Conservation (phyloP, 2,329 filamentous ascomycete species). For the Emergomyces orientalis region DNA sequence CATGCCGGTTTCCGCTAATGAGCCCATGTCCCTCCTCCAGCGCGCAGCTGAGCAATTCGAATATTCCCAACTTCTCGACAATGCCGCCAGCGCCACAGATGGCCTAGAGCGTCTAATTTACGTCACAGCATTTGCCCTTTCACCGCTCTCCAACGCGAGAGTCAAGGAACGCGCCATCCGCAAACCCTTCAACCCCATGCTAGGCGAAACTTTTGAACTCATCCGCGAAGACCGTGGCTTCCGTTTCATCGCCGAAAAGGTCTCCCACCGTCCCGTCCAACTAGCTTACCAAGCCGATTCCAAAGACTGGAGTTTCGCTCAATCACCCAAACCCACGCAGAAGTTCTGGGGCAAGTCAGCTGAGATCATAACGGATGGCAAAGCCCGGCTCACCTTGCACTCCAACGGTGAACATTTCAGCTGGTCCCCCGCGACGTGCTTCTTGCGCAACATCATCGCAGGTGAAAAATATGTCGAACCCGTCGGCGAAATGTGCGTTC, state of each 20-base stretch:
- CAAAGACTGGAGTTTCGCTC: slow-evolving; percentile 72
- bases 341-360: slow-evolving; percentile 99
- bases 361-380: slow-evolving; percentile 87
- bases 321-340: slow-evolving; percentile 79
- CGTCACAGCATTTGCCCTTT: slow-evolving; percentile 83
- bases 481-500: slow-evolving; percentile 76
- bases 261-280: slow-evolving; percentile 82
- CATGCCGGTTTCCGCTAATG: slow-evolving; percentile 95
- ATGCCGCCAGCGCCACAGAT: slow-evolving; percentile 50
- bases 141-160: slow-evolving; percentile 69
- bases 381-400: slow-evolving; percentile 68
- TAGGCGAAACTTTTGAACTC: slow-evolving; percentile 92
- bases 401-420: slow-evolving; percentile 71
- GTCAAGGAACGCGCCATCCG: slow-evolving; percentile 85
- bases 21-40: slow-evolving; percentile 80
- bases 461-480: slow-evolving; percentile 98
- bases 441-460: slow-evolving; percentile 90
- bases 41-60: slow-evolving; percentile 84
- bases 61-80: slow-evolving; percentile 75
- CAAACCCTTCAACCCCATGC: slow-evolving; percentile 94
- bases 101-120: slow-evolving; percentile 67
- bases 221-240: slow-evolving; percentile 80
- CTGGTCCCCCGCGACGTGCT: slow-evolving; percentile 81
- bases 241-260: slow-evolving; percentile 89
- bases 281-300: slow-evolving; percentile 91